These are phyloP conservation scores for Geotrichum histeridarum DNA, from an alignment of 1,139 yeast species.

Conservation along the genomic window DNA sequence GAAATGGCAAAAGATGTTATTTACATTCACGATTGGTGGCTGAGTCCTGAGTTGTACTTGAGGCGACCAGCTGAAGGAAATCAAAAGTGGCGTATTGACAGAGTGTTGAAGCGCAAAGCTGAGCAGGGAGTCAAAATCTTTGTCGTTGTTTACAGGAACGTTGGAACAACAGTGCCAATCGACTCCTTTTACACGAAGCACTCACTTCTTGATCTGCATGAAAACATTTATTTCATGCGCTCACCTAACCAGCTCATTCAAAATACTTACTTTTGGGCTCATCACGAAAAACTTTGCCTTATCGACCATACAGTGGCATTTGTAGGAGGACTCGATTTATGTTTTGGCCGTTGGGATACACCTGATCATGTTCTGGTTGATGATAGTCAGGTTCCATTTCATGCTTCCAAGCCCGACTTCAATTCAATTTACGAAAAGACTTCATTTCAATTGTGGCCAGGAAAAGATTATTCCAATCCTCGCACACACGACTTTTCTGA, in stretches of 20 bases:
- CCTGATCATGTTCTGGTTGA: conserved; percentile 90
- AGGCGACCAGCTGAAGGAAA: conserved; percentile 94
- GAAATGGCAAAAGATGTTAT: conserved; percentile 93
- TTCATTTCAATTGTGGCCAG: conserved; percentile 69
- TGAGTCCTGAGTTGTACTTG: conserved; percentile 86
- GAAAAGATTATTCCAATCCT: conserved; percentile 96
- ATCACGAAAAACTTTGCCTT: conserved; percentile 88
- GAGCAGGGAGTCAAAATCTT: conserved; percentile 92
- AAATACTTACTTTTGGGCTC: conserved; percentile 97
- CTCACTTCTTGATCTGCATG: conserved; percentile 77
- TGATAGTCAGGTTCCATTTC: conserved; percentile 48
- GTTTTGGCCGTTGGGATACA: conserved; percentile 94
- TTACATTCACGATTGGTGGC: conserved; percentile 98
- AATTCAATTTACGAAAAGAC: conserved; percentile 13
- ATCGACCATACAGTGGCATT: conserved; percentile 87
- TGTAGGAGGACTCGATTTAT: conserved; percentile 91
- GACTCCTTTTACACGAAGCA: conserved; percentile 94
- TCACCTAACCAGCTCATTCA: conserved; percentile 94
- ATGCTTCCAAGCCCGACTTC: conserved; percentile 15
- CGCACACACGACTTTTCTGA: conserved; percentile 80
- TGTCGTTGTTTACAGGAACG: conserved; percentile 91
- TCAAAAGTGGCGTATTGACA: conserved; percentile 88
- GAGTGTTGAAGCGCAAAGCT: conserved; percentile 83
- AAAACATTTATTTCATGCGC: conserved; percentile 82
- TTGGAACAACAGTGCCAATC: conserved; percentile 86